Base-by-base conservation (phyloP, 768 basidiomycete species). In the Panaeolus cyanescens region DNA sequence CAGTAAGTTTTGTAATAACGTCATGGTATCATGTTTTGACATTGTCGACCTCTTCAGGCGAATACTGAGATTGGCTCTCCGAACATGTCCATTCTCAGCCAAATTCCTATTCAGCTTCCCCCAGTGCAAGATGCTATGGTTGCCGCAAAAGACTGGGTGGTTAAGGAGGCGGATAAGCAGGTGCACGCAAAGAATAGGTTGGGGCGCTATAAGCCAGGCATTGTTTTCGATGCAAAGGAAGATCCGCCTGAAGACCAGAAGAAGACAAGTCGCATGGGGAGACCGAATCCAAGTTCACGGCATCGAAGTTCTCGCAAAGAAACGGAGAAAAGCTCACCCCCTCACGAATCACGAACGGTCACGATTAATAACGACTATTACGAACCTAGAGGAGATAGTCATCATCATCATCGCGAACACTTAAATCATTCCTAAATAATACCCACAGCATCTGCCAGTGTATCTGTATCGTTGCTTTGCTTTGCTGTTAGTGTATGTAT, bases 31-130 rank as follows among this genome's bases (percentile, higher is more conserved):
- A 28, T 58, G 59, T 31, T 37, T 36, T 54, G 40, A 42, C 53
- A 58, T 54, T 36, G 55, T 56, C 69, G n/a, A 68, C 42, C 39
- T 32, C 50, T 61, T 10, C 66, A 89, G 88, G 74, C 86, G 15
- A 92, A 86, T 66, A 91, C 92, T 28, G 84, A 90, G 42, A 72
- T 92, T 28, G 90, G 89, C 15, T 90, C 89, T 3, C 92, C 92
- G 4, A 89, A 86, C 12, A 83, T 85, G 17, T 93, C 92, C 2
- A 81, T 85, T 67, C 77, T 85, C 63, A 87, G 90, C 68, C 85
- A 83, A 33, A 70, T 72, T 33, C 76, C 77, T 2, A 71, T 81
- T 50, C 81, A 82, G 25, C 81, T 84, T 10, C 90, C 89, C 4
- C 86, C 83, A 13, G 65, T 80, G 53, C 85, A 90, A 55, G 92